phyloP scores from a whole-genome alignment of 345 rosid genomes.

The Euphorbia peplus region DNA sequence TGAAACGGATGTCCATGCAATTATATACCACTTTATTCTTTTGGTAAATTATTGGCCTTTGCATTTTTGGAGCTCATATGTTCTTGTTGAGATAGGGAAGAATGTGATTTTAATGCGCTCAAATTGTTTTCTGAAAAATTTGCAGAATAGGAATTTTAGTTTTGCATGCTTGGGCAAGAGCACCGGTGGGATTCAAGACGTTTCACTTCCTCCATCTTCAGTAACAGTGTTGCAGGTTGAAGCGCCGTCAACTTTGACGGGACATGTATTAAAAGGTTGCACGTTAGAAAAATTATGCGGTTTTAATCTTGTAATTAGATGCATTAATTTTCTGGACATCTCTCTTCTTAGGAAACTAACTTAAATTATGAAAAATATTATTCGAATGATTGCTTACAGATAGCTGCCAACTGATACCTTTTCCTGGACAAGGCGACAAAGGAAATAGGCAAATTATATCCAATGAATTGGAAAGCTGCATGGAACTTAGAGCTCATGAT shows the following conservation, averaged over 20 bases:
- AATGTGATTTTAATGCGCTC: slow-evolving; percentile 9
- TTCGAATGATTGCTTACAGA: slow-evolving; percentile 30
- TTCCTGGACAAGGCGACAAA: slow-evolving; percentile 22
- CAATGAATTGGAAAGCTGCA: slow-evolving; percentile 18
- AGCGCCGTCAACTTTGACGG: slow-evolving; percentile 22
- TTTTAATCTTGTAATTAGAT: slow-evolving; percentile 12
- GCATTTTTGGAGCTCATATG: background rate
- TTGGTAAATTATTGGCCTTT: background rate
- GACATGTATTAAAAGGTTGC: slow-evolving; percentile 39
- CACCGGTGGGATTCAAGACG: slow-evolving; percentile 23
- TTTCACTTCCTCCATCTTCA: slow-evolving; percentile 27
- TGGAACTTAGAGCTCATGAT: slow-evolving; percentile 25
- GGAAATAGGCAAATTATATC: slow-evolving; percentile 20
- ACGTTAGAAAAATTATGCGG: background rate
- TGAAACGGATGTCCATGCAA: background rate
- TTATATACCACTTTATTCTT: background rate
- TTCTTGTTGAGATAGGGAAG: slow-evolving; percentile 8
- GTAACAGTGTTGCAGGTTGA: slow-evolving; percentile 18
- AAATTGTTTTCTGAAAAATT: slow-evolving; percentile 15
- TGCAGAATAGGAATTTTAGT: slow-evolving; percentile 44
- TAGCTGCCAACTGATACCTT: slow-evolving; percentile 24
- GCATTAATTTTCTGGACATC: background rate
- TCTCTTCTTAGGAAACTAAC: background rate
- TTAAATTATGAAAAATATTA: slow-evolving; percentile 11
- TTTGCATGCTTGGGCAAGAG: slow-evolving; percentile 20